Conservation (phyloP, 148 eudicot species). For the Rhododendron henanense region DNA sequence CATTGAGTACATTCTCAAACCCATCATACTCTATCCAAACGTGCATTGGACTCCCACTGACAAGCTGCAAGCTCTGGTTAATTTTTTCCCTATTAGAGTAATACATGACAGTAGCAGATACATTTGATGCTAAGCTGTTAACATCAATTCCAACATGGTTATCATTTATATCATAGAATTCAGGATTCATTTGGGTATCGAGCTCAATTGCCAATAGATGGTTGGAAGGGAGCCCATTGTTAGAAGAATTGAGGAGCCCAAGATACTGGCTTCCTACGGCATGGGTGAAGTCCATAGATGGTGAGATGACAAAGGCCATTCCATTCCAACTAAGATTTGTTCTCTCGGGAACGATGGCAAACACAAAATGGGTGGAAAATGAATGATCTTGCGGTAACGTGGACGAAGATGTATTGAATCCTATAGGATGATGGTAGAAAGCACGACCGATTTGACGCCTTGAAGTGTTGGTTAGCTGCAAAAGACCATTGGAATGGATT, state of each 20-base stretch:
- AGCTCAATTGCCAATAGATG: conserved; percentile 31
- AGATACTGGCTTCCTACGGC: conserved; percentile 13
- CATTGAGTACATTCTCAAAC: too few relatives aligned
- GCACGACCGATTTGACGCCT: conserved; percentile 15
- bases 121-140: too few relatives aligned
- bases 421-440: conserved; percentile 17
- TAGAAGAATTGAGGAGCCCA: conserved; percentile 19
- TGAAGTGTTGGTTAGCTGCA: conserved; percentile 20
- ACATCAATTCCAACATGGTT: conserved; percentile 42
- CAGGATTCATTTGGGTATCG: conserved; percentile 26
- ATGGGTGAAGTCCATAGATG: conserved; percentile 12
- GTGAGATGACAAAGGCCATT: conserved; percentile 21
- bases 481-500: conserved; percentile 15
- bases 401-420: background rate
- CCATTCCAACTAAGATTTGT: conserved; percentile 2
- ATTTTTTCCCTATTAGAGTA: too few relatives aligned
- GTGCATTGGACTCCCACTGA: too few relatives aligned
- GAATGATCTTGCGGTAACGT: background rate
- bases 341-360: conserved; percentile 4
- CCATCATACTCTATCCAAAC: too few relatives aligned
- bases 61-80: too few relatives aligned
- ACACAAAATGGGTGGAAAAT: conserved; percentile 10
- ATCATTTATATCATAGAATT: conserved; percentile 22
- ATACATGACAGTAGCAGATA: too few relatives aligned
- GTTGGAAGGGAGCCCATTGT: background rate